Base-by-base conservation (phyloP, 257 asterid species). In the Nicotiana paniculata region DNA sequence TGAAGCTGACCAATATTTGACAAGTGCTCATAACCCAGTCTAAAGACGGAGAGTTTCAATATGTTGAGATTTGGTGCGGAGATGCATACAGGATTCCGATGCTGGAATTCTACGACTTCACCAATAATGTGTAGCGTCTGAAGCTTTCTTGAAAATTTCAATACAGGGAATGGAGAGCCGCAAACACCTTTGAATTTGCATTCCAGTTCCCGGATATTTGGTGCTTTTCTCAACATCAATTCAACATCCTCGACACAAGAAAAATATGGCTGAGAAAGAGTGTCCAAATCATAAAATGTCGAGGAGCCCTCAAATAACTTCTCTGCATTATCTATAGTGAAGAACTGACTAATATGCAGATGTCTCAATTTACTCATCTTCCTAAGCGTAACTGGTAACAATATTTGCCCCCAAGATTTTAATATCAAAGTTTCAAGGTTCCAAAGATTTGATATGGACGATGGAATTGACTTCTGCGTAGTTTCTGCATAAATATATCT, bases 281-380 rank as follows among this genome's bases (percentile, higher is more conserved):
- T 37, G 8, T 1, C 1, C 9, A 37, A 6, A 37, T 37, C 43
- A 12, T 12, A 48, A 2, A 62, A 28, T 26, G 1, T 63, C 3
- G 1, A 48, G 63, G 68, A 12, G 37, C 28, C 33, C 15, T 51
- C 83, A 28, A 37, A 17, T 72, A 4, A 5, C 7, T 48, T 12
- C 3, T 48, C 15, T 9, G 66, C 10, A 11, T 33, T 57, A 13
- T 8, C 9, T n/a, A 33, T 24, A n/a, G 48, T 6, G 68, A 48
- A 21, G 11, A 1, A 32, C 0, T 48, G 39, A 48, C 28, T 30
- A 1, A 83, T 55, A 33, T 53, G 58, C 9, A 77, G 6, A 24
- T 83, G 80, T 82, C 81, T 77, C 7, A 83, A 77, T 37, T 58
- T 78, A 59, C 4, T 17, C 75, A 83, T 67, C 26, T 39, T 39